A percentile compares a stretch with the other conserved stretches of the same genome.
Conservation (phyloP, 805 yeast species). For the Pichia exigua region DNA sequence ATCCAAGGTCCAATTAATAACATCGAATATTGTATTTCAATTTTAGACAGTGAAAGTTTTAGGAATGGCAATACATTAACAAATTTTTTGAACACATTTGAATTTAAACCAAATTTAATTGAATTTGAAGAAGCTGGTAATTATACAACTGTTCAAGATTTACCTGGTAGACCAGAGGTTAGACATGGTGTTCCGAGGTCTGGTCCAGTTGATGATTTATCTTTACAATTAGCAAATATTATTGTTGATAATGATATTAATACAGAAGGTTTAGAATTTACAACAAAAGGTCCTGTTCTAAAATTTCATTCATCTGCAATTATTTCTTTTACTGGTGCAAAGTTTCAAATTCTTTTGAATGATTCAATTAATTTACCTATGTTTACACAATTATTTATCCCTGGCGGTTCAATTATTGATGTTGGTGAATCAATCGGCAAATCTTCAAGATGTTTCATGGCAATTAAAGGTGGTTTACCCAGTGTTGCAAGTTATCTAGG, state of each 20-base stretch:
- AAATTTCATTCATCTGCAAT: conserved; percentile 21
- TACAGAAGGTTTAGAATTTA: conserved; percentile 22
- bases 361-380: conserved; percentile 13
- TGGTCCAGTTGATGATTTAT: conserved; percentile 24
- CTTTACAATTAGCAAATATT: conserved; percentile 22
- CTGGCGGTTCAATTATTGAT: conserved; percentile 17
- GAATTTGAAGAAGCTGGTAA: conserved; percentile 35
- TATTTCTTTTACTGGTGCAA: conserved; percentile 22
- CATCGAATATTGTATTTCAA: conserved; percentile 19
- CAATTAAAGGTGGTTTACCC: conserved; percentile 26
- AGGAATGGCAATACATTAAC: conserved; percentile 18
- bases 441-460: conserved; percentile 20
- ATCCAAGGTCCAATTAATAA: conserved; percentile 25
- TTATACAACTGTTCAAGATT: conserved; percentile 47
- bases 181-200: conserved; percentile 24
- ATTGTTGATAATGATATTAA: conserved; percentile 19
- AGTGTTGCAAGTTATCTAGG: conserved; percentile 25
- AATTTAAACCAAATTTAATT: conserved; percentile 17
- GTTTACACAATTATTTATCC: conserved; percentile 18
- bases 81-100: conserved; percentile 15
- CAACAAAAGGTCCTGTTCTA: conserved; percentile 22
- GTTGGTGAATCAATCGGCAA: conserved; percentile 18
- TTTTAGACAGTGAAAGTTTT: conserved; percentile 14
- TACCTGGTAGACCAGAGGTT: conserved; percentile 25
- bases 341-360: conserved; percentile 15